Evolutionary conservation across 768 basidiomycete species (phyloP).

Genomic region (Suillus brevipes): DNA sequence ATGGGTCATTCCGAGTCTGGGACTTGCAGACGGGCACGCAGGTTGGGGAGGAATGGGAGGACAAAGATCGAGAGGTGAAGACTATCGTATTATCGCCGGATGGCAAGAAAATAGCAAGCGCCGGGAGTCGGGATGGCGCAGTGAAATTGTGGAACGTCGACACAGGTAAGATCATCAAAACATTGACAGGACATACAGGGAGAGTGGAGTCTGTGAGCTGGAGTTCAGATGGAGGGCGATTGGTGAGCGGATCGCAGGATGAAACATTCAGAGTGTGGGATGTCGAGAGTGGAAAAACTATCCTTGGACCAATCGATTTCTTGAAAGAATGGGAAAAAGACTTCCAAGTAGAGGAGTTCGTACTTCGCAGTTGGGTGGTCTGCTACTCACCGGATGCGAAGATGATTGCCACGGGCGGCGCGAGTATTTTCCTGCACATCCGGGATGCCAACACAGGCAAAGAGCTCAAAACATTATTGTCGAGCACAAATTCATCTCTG

Average conservation of each 20-base stretch:
- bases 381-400: not conserved
- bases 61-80: not conserved
- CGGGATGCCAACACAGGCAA: not conserved
- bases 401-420: not conserved
- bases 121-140: not conserved
- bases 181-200: not conserved
- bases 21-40: not conserved
- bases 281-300: too few relatives aligned
- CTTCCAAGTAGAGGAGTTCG: too few relatives aligned
- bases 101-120: not conserved
- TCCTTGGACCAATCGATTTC: too few relatives aligned
- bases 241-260: too few relatives aligned
- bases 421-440: not conserved
- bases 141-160: not conserved
- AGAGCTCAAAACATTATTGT: not conserved
- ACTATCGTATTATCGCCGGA: not conserved
- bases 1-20: not conserved
- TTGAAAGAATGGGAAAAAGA: too few relatives aligned
- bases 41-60: not conserved
- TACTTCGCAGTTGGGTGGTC: not conserved
- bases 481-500: not conserved
- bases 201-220: not conserved
- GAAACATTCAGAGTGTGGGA: too few relatives aligned
- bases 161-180: not conserved
- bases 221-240: not conserved